Base-by-base conservation (phyloP, 805 yeast species). In the Wickerhamomyces hampshirensis region DNA sequence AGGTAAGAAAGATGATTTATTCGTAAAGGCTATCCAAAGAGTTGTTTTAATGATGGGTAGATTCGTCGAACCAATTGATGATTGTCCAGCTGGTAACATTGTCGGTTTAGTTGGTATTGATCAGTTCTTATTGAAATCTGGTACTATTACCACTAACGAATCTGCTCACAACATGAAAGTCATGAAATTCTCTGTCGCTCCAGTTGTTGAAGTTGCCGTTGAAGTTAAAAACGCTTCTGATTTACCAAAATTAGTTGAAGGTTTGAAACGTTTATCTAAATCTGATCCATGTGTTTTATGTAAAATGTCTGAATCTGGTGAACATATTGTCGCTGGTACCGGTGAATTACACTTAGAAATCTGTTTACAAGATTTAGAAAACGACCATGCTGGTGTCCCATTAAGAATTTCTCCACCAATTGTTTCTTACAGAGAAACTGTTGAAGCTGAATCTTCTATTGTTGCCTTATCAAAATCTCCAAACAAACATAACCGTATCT, bases 61-160 rank as follows among this genome's bases (percentile, higher is more conserved):
- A 77, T 71, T 75, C 70, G 94, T 86, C 63, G 98, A 91, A 80
- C 87, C 91, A 66, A 91, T 91, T 63, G 98, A 91, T 63, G 98
- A 91, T 77, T 85, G 95, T 77, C 98, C 98, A 69, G 97, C 98
- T 60, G 98, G 98, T 86, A 91, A 91, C 96, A 91, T 91, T 83
- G 80, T 89, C 66, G 98, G 98, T 88, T 77, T 91, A 69, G 98
- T 91, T 63, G 98, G 98, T 89, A 85, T 91, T 62, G 98, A 91
- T 76, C 98, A 91, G 81, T 91, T 89, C 86, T 84, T 91, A 76
- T 85, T 91, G 74, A 91, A 91, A 79, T 85, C 96, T 63, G 98
- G 98, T 88, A 91, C 98, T 63, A 75, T 91, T 65, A 93, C 98
- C 76, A 91, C 97, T 69, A 73, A 73, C 66, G 98, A 93, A 69